Conservation (phyloP, 1,284 basidiomycete species). For the Pyrrhoderma noxium region DNA sequence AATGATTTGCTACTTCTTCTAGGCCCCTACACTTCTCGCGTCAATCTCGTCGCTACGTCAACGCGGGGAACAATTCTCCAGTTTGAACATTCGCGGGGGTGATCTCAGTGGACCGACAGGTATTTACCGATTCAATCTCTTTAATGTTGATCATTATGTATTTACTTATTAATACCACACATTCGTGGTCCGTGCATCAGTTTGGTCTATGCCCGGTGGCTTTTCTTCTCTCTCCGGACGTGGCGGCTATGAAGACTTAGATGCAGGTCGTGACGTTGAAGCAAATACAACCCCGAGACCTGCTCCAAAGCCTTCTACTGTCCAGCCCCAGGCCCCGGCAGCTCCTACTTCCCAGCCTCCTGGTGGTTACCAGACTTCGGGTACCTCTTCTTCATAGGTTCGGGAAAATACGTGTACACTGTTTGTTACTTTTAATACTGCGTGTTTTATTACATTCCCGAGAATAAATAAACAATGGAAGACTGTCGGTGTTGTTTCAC, state of each 20-base stretch:
- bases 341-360: constrained; percentile 8
- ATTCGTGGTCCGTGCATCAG: constrained; percentile 30
- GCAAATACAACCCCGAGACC: constrained; percentile 17
- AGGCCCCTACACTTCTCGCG: constrained; percentile 53
- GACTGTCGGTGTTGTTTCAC: no score
- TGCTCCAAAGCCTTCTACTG: neutral
- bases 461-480: no score
- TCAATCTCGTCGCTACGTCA: constrained; percentile 52
- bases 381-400: neutral
- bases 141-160: constrained; percentile 1
- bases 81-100: constrained; percentile 44
- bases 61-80: constrained; percentile 53
- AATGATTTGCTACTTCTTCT: neutral
- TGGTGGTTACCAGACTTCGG: constrained; percentile 14
- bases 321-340: neutral
- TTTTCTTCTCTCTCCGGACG: constrained; percentile 42
- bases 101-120: constrained; percentile 61
- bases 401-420: no score
- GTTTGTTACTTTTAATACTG: no score
- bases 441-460: no score
- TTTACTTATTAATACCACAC: constrained; percentile 7
- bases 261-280: constrained; percentile 43
- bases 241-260: constrained; percentile 69
- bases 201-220: constrained; percentile 83
- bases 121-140: constrained; percentile 26